Conservation (phyloP, 2,329 filamentous ascomycete genomes). For the Verruconis gallopava region DNA sequence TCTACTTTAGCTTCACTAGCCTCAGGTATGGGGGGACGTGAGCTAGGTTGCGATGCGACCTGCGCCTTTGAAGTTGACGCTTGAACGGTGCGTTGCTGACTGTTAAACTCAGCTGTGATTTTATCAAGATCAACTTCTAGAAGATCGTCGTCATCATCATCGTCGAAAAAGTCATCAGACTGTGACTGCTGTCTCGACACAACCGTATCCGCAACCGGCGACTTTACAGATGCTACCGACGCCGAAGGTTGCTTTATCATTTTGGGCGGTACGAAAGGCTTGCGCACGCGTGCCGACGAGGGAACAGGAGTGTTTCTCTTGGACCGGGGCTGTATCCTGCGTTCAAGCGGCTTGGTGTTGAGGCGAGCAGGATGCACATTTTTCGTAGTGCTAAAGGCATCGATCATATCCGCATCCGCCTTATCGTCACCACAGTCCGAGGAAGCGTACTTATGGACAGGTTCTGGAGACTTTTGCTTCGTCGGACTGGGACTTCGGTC, state of each 20-base stretch:
- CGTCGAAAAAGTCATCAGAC: constrained; percentile 34
- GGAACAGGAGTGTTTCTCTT: neutral
- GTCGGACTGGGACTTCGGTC: neutral
- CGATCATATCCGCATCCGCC: constrained; percentile 14
- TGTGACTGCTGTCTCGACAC: constrained; percentile 11
- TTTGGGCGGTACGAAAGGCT: too few species aligned
- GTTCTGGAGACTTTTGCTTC: neutral
- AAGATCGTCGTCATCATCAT: constrained; percentile 31
- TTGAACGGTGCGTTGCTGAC: constrained; percentile 1
- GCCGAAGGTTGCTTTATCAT: neutral
- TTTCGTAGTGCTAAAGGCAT: constrained; percentile 8
- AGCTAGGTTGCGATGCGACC: neutral
- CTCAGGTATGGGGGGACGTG: neutral
- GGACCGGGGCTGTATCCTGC: neutral
- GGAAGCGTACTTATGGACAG: neutral
- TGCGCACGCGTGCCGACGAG: neutral
- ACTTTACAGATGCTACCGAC: neutral
- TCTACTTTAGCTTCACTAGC: constrained; percentile 9
- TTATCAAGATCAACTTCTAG: constrained; percentile 46
- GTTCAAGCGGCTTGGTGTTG: neutral
- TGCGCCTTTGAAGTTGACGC: neutral
- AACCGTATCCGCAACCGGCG: neutral
- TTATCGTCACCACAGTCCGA: constrained; percentile 15
- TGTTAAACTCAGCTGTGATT: constrained; percentile 30
- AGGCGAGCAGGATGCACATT: neutral